Evolutionary conservation across 306 rosid species (phyloP), one percentile per base, ranked within the genome.

Genomic region (Luffa aegyptiaca): DNA sequence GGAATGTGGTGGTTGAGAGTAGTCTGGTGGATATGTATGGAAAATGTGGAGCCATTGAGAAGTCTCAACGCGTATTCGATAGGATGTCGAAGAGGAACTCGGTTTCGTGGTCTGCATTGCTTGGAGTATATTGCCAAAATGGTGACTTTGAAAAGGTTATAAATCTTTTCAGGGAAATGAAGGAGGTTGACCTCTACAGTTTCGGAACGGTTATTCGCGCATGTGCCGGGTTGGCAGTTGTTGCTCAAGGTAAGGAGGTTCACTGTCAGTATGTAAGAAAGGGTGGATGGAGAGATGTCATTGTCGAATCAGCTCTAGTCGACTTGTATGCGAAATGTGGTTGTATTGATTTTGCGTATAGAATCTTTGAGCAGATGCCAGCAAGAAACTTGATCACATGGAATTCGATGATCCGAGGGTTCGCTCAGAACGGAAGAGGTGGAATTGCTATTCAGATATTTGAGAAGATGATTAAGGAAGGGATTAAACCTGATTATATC

Each of bases 1-100:
- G 93, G 1, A 86, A 92, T 77, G 96, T 94, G 81, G 86, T 94
- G 70, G 96, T 92, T 16, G 96, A 88, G 84, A 92, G 98, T 71
- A 94, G 98, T 80, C 83, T 92, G 58, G 89, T 94, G 80, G 98
- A 94, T 65, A 92, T 94, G 97, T 94, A 94, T 84, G 98, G 98
- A 26, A 94, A 94, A 81, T 94, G 97, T 39, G 91, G 98, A 33
- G 80, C 82, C 0, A 87, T 91, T 59, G 52, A 49, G 1, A 76
- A 80, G 45, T 88, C 97, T 33, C 83, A 61, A 52, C 46, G 63
- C 9, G 89, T 92, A 79, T 94, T 92, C 58, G 96, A 90, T 77
- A 42, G 94, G 79, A 88, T 94, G 91, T 14, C 85, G 12, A 74
- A 76, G 18, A 91, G 79, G 89, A 94, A 94, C 75, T 76, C 88